These are phyloP conservation scores for Acacia concinna DNA, from an alignment of 331 rosid species.

Conservation along the genomic window DNA sequence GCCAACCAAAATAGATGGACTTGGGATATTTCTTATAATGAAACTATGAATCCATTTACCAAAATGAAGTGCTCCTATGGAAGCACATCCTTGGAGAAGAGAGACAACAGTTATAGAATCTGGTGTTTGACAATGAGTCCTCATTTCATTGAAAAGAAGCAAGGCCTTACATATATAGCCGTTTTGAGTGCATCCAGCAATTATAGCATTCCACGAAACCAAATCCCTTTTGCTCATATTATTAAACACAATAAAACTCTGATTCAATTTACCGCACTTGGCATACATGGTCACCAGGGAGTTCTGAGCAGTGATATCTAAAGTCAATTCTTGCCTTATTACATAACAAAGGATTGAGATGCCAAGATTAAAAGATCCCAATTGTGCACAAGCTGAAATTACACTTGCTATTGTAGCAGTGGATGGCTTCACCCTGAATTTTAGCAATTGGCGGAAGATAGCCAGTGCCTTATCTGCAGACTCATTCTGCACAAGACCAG, in stretches of 20 bases:
- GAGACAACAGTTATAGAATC: slow-evolving; percentile 81
- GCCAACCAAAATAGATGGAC: slow-evolving; percentile 69
- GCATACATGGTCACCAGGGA: slow-evolving; percentile 91
- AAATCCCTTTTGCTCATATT: slow-evolving; percentile 65
- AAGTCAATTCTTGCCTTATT: slow-evolving; percentile 55
- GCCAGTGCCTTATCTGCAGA: slow-evolving; percentile 61
- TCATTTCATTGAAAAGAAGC: slow-evolving; percentile 68
- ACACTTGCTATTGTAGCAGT: slow-evolving; percentile 73
- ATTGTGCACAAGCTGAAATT: slow-evolving; percentile 80
- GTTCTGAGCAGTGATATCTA: slow-evolving; percentile 76
- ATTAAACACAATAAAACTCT: slow-evolving; percentile 55
- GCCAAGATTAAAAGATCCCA: slow-evolving; percentile 59
- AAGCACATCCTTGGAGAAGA: slow-evolving; percentile 88
- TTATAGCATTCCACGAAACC: slow-evolving; percentile 91
- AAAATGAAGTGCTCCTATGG: slow-evolving; percentile 64
- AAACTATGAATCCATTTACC: slow-evolving; percentile 82
- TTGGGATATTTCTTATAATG: slow-evolving; percentile 52
- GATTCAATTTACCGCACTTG: slow-evolving; percentile 67
- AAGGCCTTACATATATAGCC: slow-evolving; percentile 57
- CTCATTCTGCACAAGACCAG: slow-evolving; percentile 81
- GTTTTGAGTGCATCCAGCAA: slow-evolving; percentile 75
- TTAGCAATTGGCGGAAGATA: slow-evolving; percentile 61
- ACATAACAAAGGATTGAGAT: slow-evolving; percentile 67
- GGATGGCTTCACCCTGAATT: slow-evolving; percentile 53
- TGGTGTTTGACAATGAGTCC: slow-evolving; percentile 55